Percentiles rank a stretch among this genome's conserved stretches.
Evolutionary conservation across 2,329 filamentous ascomycete species (phyloP).

Genomic region (Pestalotiopsis sp.): DNA sequence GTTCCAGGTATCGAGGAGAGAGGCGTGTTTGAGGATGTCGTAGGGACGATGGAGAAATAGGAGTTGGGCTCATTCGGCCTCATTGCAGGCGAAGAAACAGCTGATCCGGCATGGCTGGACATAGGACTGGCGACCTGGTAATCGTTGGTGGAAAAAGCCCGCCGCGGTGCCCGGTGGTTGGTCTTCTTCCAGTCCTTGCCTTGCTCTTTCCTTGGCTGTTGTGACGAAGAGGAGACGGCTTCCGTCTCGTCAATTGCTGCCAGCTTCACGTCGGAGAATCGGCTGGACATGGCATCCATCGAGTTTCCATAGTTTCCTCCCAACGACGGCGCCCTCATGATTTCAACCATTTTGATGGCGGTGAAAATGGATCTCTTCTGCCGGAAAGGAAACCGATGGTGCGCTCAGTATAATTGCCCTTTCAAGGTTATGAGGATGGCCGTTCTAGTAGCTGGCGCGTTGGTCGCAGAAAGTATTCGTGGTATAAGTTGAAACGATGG

Average conservation of each 20-base stretch:
- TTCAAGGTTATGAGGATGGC: not conserved
- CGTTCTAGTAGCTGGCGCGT: not conserved
- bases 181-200: slow-evolving; percentile 13
- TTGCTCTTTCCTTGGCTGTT: slow-evolving; percentile 11
- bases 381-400: not conserved
- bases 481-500: not conserved
- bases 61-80: slow-evolving; percentile 6
- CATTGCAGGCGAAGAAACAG: slow-evolving; percentile 13
- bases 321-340: slow-evolving; percentile 26
- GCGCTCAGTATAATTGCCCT: not conserved
- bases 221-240: not conserved
- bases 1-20: slow-evolving; percentile 17
- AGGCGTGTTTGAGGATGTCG: not conserved
- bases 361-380: not conserved
- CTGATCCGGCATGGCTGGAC: slow-evolving; percentile 19
- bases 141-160: slow-evolving; percentile 31
- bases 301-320: slow-evolving; percentile 21
- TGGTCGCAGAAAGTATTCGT: not conserved
- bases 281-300: slow-evolving; percentile 26
- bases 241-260: slow-evolving; percentile 21
- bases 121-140: slow-evolving; percentile 25
- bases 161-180: slow-evolving; percentile 24
- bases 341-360: slow-evolving; percentile 29
- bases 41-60: slow-evolving; percentile 8
- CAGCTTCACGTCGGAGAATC: slow-evolving; percentile 26